Base-by-base conservation (phyloP, 2,329 filamentous ascomycete genomes). In the Nigrospora sphaerica region DNA sequence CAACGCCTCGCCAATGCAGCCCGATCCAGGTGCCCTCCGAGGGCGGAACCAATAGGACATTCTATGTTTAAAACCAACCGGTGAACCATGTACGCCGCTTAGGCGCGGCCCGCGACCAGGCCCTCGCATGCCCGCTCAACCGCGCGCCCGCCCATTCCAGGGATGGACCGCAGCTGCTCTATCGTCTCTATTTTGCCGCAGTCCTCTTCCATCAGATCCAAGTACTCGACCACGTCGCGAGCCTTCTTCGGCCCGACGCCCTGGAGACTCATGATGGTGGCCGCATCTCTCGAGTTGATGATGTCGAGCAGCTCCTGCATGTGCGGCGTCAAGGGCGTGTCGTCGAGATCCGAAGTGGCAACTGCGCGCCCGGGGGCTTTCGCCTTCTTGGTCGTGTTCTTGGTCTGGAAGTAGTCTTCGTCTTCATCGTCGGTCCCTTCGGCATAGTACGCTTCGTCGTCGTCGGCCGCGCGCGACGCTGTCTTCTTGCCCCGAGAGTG, bases 231-330 rank as follows among this genome's bases (percentile, higher is more conserved):
- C 32, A 83, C 61, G 52, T 81, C 79, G 37, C 71, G 67, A 0
- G 86, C 86, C 62, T 83, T 86, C 68, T 88, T 89, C 2, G 80
- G 73, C 0, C 86, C 86, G 12, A 90, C 82, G 2, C 86, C 86
- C 35, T 81, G 80, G 2, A 90, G 71, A 3, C 78, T 68, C 56
- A 77, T 78, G 63, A 90, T 89, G 58, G 78, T 72, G 13, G 68
- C 68, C 16, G 85, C 65, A 50, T 90, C 82, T 42, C 83, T 76
- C 17, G 83, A 87, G 68, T 90, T 90, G 65, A 90, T 78, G 56
- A 89, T 84, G 40, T 78, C 71, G 3, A 90, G 72, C 3, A 90
- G 67, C 49, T 78, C 75, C 51, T 73, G 73, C 7, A 83, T 83
- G 4, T 80, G 73, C 1, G 82, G 82, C 1, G 79, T 76, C 39